Base-by-base conservation (phyloP, 2,329 filamentous ascomycete species). In the Paracoccidioides lutzii region DNA sequence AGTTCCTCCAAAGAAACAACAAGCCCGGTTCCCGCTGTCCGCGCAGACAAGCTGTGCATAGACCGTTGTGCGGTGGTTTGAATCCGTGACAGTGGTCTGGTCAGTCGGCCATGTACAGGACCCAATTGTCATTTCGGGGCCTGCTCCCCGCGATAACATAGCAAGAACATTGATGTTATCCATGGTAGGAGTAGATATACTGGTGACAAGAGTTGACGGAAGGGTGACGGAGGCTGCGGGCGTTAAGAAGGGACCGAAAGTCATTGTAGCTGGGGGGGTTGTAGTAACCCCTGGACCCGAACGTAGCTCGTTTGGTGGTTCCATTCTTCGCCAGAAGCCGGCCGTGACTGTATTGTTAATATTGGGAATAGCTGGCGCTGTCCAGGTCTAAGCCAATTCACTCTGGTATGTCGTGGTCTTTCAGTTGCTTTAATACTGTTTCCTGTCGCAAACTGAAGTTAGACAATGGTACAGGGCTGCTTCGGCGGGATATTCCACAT, bases 41-140 rank as follows among this genome's bases (percentile, higher is more conserved):
- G 56, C 61, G 49, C 62, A 64, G 15, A 57, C 57, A 22, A 61
- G 40, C 59, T 56, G 61, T 9, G 59, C 59, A 54, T 61, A 64
- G 22, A 14, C 43, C 38, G 37, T 59, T 57, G 33, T 48, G 15
- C 8, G 33, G 12, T 37, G 15, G 28, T 45, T 46, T 15, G 49
- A 49, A 15, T 50, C 52, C 14, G 57, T 42, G 15, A 52, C 33
- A 4, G 60, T 61, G 35, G 46, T 41, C 10, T 54, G 28, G 4
- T 57, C 58, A 48, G 55, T 54, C 35, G 59, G 56, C 15, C 44
- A 38, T 10, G 57, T 59, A 44, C 61, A 63, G 12, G 58, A 49
- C 22, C 61, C 61, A n/a, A 56, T 59, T 28, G 60, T 43, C n/a
- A 62, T 14, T 48, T 30, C 37, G 9, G 40, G 35, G 5, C 54